Evolutionary conservation across 371 early-diverging fungal species (phyloP), one percentile per base, ranked within the genome.

Genomic region (Mortierella sp.): DNA sequence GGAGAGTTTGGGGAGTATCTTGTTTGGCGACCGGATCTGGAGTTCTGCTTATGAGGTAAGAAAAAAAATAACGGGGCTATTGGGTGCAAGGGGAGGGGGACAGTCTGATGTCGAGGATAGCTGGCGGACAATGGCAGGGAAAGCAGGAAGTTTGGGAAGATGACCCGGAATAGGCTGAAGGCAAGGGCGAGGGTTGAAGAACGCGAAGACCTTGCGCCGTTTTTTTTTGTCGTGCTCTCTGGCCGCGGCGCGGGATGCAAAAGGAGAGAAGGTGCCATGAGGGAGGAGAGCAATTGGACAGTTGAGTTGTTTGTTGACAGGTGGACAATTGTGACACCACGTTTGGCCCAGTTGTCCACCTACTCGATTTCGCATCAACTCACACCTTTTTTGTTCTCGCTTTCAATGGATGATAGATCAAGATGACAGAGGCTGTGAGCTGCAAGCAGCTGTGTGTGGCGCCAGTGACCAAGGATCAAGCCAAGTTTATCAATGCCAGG

Each of bases 21-120:
- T 99, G 54, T 97, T 97, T 92, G 99, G 99, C n/a, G 99, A 99
- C 82, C 94, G 99, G 56, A 96, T 99, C 80, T 96, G 93, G 79
- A 93, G 91, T 58, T 97, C 98, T 5, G 91, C 92, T 11, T 97
- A 96, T 83, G 88, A 96, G 90, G 95, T 96, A 93, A 51, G 51
- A 51, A 51, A 16, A 5, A 16, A n/a, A n/a, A n/a, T n/a, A 3
- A 5, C 8, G 16, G 14, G 32, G 63, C 5, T 12, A 51, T 11
- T n/a, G 32, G 63, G 16, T 16, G 11, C 54, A 24, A 27, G 56
- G 7, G 10, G 7, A 27, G 12, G n/a, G n/a, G n/a, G n/a, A n/a
- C n/a, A n/a, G n/a, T n/a, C n/a, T n/a, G 60, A 55, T 10, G 12
- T 3, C 16, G 5, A 14, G 63, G 18, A 16, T 4, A 32, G 18